A percentile compares a stretch with the other conserved stretches of the same genome.
Conservation (phyloP, 345 rosid genomes). For the Salix brachista region DNA sequence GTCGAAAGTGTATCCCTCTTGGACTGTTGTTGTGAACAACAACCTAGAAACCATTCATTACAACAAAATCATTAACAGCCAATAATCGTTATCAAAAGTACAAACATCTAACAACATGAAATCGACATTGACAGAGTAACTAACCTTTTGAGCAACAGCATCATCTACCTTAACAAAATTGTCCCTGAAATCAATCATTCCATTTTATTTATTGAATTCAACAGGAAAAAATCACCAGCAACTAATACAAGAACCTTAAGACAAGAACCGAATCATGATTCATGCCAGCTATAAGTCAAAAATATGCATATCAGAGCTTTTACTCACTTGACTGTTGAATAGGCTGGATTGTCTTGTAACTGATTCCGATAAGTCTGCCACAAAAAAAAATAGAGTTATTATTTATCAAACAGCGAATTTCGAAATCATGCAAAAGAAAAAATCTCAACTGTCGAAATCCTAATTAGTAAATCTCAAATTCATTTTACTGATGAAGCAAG, state of each 20-base stretch:
- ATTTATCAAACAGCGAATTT: not conserved
- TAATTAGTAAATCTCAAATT: no score
- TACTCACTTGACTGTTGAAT: conserved; percentile 60
- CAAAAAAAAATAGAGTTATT: not conserved
- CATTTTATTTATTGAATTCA: no score
- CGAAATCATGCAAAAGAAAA: not conserved
- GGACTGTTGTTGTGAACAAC: conserved; percentile 36
- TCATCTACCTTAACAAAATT: conserved; percentile 36
- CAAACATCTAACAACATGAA: not conserved
- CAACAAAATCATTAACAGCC: not conserved
- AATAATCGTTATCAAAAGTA: not conserved
- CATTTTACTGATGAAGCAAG: no score
- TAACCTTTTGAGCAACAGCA: conserved; percentile 37
- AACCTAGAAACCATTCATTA: conserved; percentile 17
- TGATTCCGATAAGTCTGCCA: conserved; percentile 63
- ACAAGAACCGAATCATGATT: not conserved
- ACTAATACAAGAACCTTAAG: not conserved
- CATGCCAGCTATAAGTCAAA: not conserved
- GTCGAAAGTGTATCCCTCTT: conserved; percentile 41
- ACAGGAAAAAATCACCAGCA: not conserved
- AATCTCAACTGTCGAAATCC: not conserved
- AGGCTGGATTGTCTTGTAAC: conserved; percentile 54
- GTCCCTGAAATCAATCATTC: conserved; percentile 24
- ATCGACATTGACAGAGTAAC: not conserved
- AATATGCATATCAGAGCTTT: not conserved